Conservation (phyloP, 1,139 yeast species). For the Candida dubliniensis region DNA sequence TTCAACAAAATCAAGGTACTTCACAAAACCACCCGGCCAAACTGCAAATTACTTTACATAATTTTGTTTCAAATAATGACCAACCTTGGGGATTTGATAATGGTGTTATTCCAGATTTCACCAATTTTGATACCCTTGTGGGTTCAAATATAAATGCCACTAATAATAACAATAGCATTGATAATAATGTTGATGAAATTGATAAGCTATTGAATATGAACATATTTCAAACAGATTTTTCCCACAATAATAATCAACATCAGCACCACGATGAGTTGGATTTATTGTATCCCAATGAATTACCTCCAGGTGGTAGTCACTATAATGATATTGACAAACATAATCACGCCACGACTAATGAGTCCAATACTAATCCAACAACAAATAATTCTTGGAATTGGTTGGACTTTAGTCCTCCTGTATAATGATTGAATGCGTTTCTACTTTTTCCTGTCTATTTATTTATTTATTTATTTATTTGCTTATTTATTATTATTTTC, state of each 20-base stretch:
- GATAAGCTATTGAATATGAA: constrained; percentile 43
- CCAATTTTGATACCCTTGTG: constrained; percentile 16
- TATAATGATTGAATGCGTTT: background rate
- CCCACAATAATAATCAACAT: constrained; percentile 13
- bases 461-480: background rate
- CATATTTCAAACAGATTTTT: constrained; percentile 37
- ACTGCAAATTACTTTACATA: background rate
- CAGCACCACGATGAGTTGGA: constrained; percentile 16
- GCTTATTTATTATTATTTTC: background rate
- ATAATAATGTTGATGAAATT: constrained; percentile 34
- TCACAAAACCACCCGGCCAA: constrained; percentile 1
- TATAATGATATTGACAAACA: background rate
- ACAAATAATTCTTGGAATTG: constrained; percentile 27
- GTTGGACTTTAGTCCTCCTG: constrained; percentile 29
- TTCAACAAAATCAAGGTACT: background rate
- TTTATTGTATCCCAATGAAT: constrained; percentile 13
- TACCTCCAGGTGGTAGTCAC: constrained; percentile 7
- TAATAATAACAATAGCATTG: background rate
- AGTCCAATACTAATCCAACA: constrained; percentile 13
- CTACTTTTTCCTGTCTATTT: background rate
- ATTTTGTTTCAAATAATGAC: background rate
- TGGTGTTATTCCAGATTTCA: constrained; percentile 9
- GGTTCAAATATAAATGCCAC: constrained; percentile 11
- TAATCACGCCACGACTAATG: constrained; percentile 4
- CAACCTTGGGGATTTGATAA: background rate